Conservation (phyloP, 352 stramenopile genomes). For the Phytophthora colocasiae region DNA sequence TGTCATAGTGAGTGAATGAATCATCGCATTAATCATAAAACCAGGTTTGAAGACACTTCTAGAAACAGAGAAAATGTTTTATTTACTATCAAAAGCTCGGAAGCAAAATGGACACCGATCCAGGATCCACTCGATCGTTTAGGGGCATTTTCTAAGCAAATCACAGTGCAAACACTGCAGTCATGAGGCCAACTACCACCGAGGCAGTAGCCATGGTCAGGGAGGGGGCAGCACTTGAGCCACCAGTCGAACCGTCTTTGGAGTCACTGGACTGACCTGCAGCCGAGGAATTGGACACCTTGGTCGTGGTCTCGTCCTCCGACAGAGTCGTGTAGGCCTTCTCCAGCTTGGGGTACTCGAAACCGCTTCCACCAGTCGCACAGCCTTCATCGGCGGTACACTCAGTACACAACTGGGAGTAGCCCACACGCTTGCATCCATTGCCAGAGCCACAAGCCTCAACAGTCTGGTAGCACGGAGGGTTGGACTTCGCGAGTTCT, state of each 20-base stretch:
- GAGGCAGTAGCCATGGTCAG: conserved; percentile 25
- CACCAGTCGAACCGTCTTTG: conserved; percentile 1
- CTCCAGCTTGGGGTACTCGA: conserved; percentile 63
- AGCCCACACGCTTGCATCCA: conserved; percentile 72
- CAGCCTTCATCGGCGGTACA: conserved; percentile 51
- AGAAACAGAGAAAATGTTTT: conserved; percentile 13
- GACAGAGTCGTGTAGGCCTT: conserved; percentile 62
- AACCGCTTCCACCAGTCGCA: conserved; percentile 51
- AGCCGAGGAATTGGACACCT: conserved; percentile 6
- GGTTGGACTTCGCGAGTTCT: conserved; percentile 59
- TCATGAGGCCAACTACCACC: conserved; percentile 29
- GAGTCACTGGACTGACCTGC: not conserved
- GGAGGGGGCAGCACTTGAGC: conserved; percentile 13
- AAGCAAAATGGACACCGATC: conserved; percentile 33
- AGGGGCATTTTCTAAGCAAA: conserved; percentile 24
- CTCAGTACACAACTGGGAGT: conserved; percentile 75
- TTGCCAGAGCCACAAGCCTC: conserved; percentile 50
- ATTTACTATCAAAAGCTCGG: conserved; percentile 36
- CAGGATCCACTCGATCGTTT: conserved; percentile 12
- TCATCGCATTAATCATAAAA: too few species aligned
- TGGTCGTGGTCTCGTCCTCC: conserved; percentile 50
- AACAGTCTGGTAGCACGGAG: conserved; percentile 76
- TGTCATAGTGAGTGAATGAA: too few species aligned
- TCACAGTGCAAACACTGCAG: conserved; percentile 31
- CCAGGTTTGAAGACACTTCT: too few species aligned